Evolutionary conservation across 306 rosid genomes (phyloP).

Genomic region (Gillenia trifoliata): DNA sequence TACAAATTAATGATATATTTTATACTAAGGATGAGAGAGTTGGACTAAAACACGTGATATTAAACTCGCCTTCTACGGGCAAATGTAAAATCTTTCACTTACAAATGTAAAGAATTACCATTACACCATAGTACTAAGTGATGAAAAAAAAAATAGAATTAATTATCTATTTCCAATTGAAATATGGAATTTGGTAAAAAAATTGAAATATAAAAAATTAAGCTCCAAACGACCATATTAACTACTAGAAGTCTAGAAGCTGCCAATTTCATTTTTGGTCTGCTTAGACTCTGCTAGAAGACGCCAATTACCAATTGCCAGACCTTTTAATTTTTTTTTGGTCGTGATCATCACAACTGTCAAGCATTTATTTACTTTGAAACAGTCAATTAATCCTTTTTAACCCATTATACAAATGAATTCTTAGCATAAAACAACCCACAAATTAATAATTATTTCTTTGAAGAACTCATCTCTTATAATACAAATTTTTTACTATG

Average conservation of each 20-base stretch:
- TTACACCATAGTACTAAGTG: no score
- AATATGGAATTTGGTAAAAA: no score
- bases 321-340: neutral
- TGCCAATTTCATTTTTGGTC: neutral
- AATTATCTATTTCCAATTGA: no score
- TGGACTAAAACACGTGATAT: no score
- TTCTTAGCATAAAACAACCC: neutral
- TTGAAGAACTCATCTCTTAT: neutral
- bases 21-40: no score
- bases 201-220: no score
- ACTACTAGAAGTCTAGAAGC: neutral
- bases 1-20: no score
- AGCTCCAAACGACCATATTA: neutral
- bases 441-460: neutral
- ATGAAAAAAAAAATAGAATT: no score
- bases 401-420: neutral
- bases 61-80: no score
- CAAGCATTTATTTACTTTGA: neutral
- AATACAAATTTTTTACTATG: no score
- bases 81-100: no score
- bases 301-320: neutral
- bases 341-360: slow-evolving; percentile 7
- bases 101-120: no score
- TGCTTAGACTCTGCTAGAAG: neutral
- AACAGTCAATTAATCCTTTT: neutral